phyloP scores from a whole-genome alignment of 331 rosid species.

The Acacia pycnantha region DNA sequence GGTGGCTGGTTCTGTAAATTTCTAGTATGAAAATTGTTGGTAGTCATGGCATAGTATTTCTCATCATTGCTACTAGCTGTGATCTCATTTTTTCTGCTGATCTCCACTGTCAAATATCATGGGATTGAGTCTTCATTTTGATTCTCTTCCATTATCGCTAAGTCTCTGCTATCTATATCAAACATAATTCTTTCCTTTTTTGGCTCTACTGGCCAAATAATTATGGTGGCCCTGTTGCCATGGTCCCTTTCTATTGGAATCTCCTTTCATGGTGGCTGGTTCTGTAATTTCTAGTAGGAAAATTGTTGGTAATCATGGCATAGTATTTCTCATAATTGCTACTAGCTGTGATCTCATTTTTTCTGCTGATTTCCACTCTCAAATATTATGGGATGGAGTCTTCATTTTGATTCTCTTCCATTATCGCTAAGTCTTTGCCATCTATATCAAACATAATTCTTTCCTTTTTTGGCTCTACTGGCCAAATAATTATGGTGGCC shows the following conservation, averaged over 20 bases:
- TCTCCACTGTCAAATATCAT: neutral
- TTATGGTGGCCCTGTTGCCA: too few species aligned
- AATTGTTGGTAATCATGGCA: neutral
- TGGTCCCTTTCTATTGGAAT: too few species aligned
- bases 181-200: neutral
- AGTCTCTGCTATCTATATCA: neutral
- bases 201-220: too few species aligned
- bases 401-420: neutral
- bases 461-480: neutral
- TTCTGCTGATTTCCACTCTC: neutral
- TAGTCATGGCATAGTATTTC: neutral
- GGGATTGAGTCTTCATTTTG: neutral
- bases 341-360: neutral
- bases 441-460: neutral
- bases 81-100: neutral
- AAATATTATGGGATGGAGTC: neutral
- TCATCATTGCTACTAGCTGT: neutral
- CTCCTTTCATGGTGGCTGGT: too few species aligned
- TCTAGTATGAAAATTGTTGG: neutral
- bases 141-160: neutral
- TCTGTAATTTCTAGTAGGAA: slow-evolving; percentile 12
- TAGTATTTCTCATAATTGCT: neutral
- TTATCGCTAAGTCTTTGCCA: neutral
- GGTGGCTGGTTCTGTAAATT: slow-evolving; percentile 22
- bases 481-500: neutral